Evolutionary conservation across 164 flowering plant species (phyloP), one percentile per base, ranked within the genome.

Genomic region (Nymphaea colorata): DNA sequence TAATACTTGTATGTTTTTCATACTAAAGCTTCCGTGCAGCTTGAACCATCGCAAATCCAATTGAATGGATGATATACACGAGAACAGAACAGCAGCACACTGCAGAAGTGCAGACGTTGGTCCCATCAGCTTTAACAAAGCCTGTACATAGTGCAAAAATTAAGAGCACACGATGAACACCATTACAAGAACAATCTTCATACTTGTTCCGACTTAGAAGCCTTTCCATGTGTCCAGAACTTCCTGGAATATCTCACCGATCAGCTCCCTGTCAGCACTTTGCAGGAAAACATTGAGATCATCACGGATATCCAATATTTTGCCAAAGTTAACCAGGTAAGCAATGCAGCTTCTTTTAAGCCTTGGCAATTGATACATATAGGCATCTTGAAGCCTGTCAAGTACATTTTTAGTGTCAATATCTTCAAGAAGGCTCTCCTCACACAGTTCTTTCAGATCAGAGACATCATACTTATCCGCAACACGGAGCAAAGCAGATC

Each of bases 241-340:
- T 75, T 90, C 96, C 63, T 87, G 85, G 73, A 94, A 88, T 69
- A 91, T 59, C 53, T 94, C 97, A 14, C 86, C 78, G 36, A 94
- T 78, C 43, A 94, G 77, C 7, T 91, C 99, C 73, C 95, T 83
- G 55, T 91, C 93, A 15, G 90, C 95, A 71, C 61, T 70, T 43
- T 79, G 85, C 66, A 94, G 68, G 72, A 94, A 94, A 44, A 71
- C 74, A 68, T 82, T 85, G 65, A 94, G 82, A 53, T 94, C 97
- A 43, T 90, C 93, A 36, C 83, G 77, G 45, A 94, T 82, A 66
- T 94, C 99, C 67, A 67, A 87, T 75, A 94, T 90, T 79, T 88
- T 94, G 44, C 97, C 92, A 71, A 94, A 94, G 78, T 82, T 88
- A 71, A 94, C 87, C 11, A 94, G 89, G 71, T 94, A 94, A 74